Conservation (phyloP, 192 early-diverging fungal species). For the Podila epicladia region DNA sequence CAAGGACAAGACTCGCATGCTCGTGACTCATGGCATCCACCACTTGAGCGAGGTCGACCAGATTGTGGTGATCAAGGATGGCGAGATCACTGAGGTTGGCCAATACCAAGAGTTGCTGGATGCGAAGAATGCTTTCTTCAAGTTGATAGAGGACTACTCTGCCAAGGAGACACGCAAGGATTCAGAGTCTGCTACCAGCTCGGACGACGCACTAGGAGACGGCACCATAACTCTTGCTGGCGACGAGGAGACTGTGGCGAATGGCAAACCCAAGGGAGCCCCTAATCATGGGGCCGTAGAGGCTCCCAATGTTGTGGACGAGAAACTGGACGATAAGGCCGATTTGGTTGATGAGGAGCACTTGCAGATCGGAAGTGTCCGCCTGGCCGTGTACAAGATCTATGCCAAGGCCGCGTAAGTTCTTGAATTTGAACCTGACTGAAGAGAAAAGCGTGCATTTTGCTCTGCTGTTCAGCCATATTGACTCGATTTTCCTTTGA, state of each 20-base stretch:
- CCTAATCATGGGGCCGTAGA: slow-evolving; percentile 9
- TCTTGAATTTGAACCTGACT: slow-evolving; percentile 64
- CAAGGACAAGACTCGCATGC: slow-evolving; percentile 79
- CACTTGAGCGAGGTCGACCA: slow-evolving; percentile 73
- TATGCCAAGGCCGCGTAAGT: slow-evolving; percentile 70
- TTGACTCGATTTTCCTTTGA: not conserved
- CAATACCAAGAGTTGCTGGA: slow-evolving; percentile 70
- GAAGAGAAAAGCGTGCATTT: slow-evolving; percentile 63
- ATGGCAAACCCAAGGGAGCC: slow-evolving; percentile 16
- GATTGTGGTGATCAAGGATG: slow-evolving; percentile 77
- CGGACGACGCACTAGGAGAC: slow-evolving; percentile 45
- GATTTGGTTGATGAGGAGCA: slow-evolving; percentile 80
- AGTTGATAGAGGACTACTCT: slow-evolving; percentile 79
- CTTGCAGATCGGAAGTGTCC: slow-evolving; percentile 79
- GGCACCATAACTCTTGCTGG: slow-evolving; percentile 16
- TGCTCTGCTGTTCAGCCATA: not conserved
- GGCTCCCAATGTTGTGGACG: slow-evolving; percentile 9
- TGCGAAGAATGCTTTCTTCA: slow-evolving; percentile 62
- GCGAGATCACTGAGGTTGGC: slow-evolving; percentile 73
- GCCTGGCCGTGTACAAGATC: slow-evolving; percentile 73
- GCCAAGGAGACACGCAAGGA: not conserved
- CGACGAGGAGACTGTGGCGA: slow-evolving; percentile 41
- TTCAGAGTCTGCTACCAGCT: slow-evolving; percentile 9
- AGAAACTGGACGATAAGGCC: slow-evolving; percentile 28
- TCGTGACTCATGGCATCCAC: slow-evolving; percentile 85